phyloP scores from a whole-genome alignment of 495 filamentous ascomycete species.

The Thermothielavioides terrestris region DNA sequence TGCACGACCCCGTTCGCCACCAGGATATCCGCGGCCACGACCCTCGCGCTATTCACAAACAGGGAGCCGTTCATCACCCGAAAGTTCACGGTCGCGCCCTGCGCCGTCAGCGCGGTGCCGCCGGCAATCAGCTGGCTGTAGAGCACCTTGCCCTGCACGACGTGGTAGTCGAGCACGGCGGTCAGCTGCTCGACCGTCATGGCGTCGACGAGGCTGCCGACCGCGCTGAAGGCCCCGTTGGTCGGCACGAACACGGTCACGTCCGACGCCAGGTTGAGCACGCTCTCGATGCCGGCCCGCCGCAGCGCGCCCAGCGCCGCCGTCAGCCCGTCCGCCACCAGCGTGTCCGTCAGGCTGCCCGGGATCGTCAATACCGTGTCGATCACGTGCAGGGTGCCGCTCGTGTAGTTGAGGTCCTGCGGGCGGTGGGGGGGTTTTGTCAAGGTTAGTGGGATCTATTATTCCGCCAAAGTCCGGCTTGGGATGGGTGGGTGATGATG shows the following conservation, averaged over 20 bases:
- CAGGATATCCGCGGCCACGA: constrained; percentile 46
- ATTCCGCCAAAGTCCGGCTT: no score
- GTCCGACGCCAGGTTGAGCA: constrained; percentile 35
- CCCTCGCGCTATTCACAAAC: constrained; percentile 33
- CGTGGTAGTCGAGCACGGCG: constrained; percentile 49
- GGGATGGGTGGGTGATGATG: constrained; percentile 6
- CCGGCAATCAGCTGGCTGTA: constrained; percentile 40
- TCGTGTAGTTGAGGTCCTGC: constrained; percentile 51
- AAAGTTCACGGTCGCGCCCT: constrained; percentile 45
- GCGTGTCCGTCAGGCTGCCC: constrained; percentile 38
- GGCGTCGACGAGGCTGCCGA: constrained; percentile 40
- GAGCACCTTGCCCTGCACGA: constrained; percentile 43
- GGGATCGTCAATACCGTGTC: constrained; percentile 52
- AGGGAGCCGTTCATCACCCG: constrained; percentile 35
- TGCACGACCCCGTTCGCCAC: constrained; percentile 61
- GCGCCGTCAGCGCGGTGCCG: constrained; percentile 32
- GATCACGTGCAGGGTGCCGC: constrained; percentile 60
- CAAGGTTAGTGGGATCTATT: no score
- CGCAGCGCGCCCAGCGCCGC: constrained; percentile 49
- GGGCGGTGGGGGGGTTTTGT: background rate
- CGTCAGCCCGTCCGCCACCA: constrained; percentile 45
- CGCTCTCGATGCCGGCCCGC: constrained; percentile 32
- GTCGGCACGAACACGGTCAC: constrained; percentile 54
- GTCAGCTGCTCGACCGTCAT: constrained; percentile 41
- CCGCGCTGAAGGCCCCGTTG: constrained; percentile 53